Conservation (phyloP, 2,329 filamentous ascomycete genomes). For the Fusarium redolens region DNA sequence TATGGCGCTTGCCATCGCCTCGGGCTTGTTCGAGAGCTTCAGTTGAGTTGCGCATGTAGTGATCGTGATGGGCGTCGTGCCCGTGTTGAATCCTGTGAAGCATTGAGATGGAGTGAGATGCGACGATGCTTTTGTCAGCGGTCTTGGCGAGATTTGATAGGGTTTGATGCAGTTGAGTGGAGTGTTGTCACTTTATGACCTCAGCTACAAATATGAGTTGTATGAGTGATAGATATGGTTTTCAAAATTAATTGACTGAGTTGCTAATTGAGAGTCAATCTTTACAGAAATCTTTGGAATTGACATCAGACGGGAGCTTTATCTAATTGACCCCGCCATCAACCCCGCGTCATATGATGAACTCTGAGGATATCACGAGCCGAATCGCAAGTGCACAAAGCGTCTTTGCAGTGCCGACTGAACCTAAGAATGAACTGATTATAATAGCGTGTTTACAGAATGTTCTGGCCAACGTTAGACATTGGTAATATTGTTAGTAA, state of each 20-base stretch:
- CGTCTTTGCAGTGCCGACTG: not conserved
- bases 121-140: conserved; percentile 12
- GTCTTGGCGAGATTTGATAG: conserved; percentile 14
- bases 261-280: not conserved
- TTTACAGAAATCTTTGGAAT: not conserved
- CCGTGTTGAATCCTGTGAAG: conserved; percentile 40
- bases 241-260: too few species aligned
- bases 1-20: conserved; percentile 55
- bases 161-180: conserved; percentile 2
- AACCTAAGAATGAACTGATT: not conserved
- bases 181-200: not conserved
- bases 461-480: not conserved
- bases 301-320: not conserved
- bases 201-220: not conserved
- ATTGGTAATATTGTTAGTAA: not conserved
- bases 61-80: conserved; percentile 39
- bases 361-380: conserved; percentile 21
- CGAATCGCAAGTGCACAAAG: not conserved
- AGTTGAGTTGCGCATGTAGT: conserved; percentile 44
- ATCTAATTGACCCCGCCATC: conserved; percentile 37
- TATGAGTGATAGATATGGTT: rapidly evolving
- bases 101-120: conserved; percentile 17
- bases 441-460: not conserved
- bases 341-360: conserved; percentile 42
- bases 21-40: conserved; percentile 49